phyloP scores from a whole-genome alignment of 2,329 filamentous ascomycete genomes.

The Mycosphaerella sp. region DNA sequence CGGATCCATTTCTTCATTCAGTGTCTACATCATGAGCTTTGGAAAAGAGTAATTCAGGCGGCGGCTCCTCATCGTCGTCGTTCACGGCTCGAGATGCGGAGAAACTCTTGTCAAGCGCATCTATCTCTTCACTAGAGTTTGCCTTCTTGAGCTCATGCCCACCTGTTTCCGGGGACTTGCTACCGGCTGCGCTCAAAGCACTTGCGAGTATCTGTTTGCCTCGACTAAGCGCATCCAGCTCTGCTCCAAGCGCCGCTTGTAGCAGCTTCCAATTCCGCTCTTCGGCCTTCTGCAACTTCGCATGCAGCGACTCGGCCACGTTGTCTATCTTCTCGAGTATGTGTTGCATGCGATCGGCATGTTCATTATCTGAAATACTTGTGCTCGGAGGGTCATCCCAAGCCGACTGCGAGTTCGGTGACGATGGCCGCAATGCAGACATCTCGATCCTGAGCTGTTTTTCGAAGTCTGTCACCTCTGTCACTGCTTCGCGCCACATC shows the following conservation, averaged over 20 bases:
- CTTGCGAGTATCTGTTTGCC: slow-evolving; percentile 52
- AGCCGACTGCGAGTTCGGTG: slow-evolving; percentile 23
- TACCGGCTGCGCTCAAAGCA: slow-evolving; percentile 25
- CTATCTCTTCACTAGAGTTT: slow-evolving; percentile 26
- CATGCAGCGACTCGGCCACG: slow-evolving; percentile 52
- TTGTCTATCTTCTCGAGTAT: slow-evolving; percentile 51
- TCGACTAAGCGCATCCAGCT: slow-evolving; percentile 60
- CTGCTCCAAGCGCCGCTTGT: slow-evolving; percentile 68
- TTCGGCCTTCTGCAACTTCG: slow-evolving; percentile 51
- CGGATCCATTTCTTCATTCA: slow-evolving; percentile 4
- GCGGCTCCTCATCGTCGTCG: slow-evolving; percentile 40
- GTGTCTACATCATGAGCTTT: slow-evolving; percentile 35
- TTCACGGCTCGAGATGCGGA: slow-evolving; percentile 27
- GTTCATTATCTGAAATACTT: slow-evolving; percentile 6
- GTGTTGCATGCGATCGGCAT: slow-evolving; percentile 25
- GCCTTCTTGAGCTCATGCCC: slow-evolving; percentile 4
- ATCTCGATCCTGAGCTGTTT: slow-evolving; percentile 53
- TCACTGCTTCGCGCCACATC: slow-evolving; percentile 59
- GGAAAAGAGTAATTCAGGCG: slow-evolving; percentile 46
- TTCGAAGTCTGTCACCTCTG: slow-evolving; percentile 59
- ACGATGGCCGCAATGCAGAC: slow-evolving; percentile 30
- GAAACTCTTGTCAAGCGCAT: slow-evolving; percentile 32
- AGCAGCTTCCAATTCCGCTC: slow-evolving; percentile 64
- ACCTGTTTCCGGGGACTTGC: slow-evolving; percentile 4
- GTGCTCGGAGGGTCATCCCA: slow-evolving; percentile 26